Conservation (phyloP, 1,284 basidiomycete genomes). For the Cystobasidiaceae sp. region DNA sequence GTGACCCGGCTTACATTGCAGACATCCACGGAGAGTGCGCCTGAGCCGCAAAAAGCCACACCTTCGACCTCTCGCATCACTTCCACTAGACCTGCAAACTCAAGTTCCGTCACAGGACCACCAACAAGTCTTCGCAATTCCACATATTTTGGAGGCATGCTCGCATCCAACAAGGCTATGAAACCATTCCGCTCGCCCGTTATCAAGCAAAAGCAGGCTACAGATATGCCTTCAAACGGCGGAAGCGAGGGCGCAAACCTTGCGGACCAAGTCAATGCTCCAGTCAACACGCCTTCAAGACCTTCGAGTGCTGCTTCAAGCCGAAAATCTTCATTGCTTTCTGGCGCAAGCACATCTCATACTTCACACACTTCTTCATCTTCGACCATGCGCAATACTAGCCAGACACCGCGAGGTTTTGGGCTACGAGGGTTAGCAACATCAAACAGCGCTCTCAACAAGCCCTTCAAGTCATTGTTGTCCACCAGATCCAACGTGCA, state of each 20-base stretch:
- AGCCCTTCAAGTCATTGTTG: conserved; percentile 17
- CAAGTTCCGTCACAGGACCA: no score
- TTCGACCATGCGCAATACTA: not conserved
- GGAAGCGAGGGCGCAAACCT: not conserved
- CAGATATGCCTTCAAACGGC: not conserved
- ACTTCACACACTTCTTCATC: not conserved
- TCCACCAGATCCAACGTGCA: not conserved
- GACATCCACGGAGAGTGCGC: no score
- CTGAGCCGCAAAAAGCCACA: no score
- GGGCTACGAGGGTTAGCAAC: not conserved
- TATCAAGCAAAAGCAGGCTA: not conserved
- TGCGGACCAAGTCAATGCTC: not conserved
- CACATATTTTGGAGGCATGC: conserved; percentile 25
- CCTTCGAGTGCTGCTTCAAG: no score
- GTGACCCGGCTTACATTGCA: no score
- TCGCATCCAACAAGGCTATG: conserved; percentile 24
- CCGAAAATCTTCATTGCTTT: no score
- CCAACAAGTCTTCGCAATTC: no score
- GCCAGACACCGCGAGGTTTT: not conserved
- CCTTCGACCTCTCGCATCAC: no score
- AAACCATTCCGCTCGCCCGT: conserved; percentile 25
- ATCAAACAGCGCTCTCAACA: conserved; percentile 10
- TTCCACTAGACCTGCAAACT: no score
- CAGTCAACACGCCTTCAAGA: not conserved
- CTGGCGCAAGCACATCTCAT: no score